Base-by-base conservation (phyloP, 1,284 basidiomycete species). In the Tylopilus orsonianus region DNA sequence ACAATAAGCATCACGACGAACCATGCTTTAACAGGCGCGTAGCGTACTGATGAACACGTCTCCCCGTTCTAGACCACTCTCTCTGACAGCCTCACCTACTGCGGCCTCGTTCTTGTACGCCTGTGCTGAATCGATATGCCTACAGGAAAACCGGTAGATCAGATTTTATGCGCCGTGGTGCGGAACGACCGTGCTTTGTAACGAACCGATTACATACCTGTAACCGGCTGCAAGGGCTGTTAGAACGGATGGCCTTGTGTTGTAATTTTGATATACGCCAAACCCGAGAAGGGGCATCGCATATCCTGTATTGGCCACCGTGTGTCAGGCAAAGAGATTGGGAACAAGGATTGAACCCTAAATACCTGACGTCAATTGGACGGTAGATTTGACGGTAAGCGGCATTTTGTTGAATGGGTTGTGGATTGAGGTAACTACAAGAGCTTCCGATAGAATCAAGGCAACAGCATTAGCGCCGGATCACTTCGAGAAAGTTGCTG, bases 191-290 rank as follows among this genome's bases (percentile, higher is more conserved):
- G 29, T 22, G 24, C 6, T 34, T 18, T 3, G 18, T 20, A 41
- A 29, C 6, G 6, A 38, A 50, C 27, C n/a, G 53, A 67, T 48
- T 33, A 36, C 50, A 19, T 50, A 84, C 87, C 80, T 78, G 63
- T 92, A 94, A 4, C 90, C 91, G n/a, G 72, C 77, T 52, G 78
- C 75, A 54, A 93, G 67, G 2, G 90, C 90, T 37, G 82, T 77
- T 19, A 83, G 62, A n/a, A 83, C 79, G 9, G 85, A 82, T 0
- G 77, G 63, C 26, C 71, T 74, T 20, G 81, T 67, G 42, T 80
- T 76, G 54, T 80, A 74, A 70, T 87, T 86, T 59, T 85, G 79
- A 61, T 86, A 94, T 10, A 93, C 87, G 13, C 91, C 91, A 46
- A 92, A 83, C 1, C 91, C 91, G 1, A 94, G 74, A n/a, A 80